Percentiles rank a stretch among this genome's conserved stretches.
Evolutionary conservation across 768 basidiomycete genomes (phyloP).

Genomic region (Tephrocybe sp.): DNA sequence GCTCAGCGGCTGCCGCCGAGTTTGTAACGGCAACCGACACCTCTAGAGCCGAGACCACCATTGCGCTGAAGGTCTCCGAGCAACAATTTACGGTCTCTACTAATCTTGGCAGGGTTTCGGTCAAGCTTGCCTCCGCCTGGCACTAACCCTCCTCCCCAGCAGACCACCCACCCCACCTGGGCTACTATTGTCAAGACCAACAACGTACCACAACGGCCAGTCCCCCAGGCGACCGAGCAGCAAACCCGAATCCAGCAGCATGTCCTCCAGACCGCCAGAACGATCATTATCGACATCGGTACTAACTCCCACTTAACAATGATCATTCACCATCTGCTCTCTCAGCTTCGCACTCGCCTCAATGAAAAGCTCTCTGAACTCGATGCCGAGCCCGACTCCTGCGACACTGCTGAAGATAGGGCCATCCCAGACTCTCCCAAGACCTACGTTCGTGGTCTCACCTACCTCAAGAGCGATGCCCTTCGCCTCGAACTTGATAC

Average conservation of each 20-base stretch:
- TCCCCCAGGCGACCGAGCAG: not conserved
- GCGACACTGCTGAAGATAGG: too few species aligned
- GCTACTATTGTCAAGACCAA: not conserved
- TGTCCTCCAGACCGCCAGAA: not conserved
- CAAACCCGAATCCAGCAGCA: slow-evolving; percentile 8
- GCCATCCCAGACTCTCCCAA: not conserved
- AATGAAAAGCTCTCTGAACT: too few species aligned
- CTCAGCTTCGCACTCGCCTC: too few species aligned
- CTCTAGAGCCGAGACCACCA: not conserved
- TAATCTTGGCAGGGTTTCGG: not conserved
- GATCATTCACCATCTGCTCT: not conserved
- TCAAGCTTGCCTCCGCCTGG: not conserved
- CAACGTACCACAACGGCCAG: not conserved
- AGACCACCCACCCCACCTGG: too few species aligned
- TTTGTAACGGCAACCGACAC: not conserved
- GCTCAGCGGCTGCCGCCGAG: not conserved
- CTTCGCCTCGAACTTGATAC: not conserved
- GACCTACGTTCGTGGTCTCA: not conserved
- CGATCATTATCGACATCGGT: not conserved
- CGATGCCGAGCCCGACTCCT: too few species aligned
- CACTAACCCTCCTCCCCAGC: not conserved
- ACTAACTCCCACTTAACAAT: not conserved
- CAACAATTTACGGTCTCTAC: not conserved
- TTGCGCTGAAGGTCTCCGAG: not conserved
- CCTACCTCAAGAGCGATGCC: not conserved